These are phyloP conservation scores for Bipolaris bicolor DNA, from an alignment of 2,329 filamentous ascomycete genomes.

Conservation along the genomic window DNA sequence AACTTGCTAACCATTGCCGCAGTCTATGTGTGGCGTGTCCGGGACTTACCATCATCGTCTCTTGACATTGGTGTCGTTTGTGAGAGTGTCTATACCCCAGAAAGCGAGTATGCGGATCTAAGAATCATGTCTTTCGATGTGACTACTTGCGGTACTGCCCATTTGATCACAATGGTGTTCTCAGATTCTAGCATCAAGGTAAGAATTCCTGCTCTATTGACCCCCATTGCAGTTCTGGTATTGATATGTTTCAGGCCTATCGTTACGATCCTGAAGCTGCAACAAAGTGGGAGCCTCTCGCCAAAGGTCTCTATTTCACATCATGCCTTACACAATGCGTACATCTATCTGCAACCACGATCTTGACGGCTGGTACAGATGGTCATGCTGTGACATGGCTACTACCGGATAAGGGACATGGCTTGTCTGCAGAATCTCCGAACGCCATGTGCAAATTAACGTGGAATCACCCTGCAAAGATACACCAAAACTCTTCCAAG, in stretches of 20 bases:
- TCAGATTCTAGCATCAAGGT: constrained; percentile 82
- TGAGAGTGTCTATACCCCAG: constrained; percentile 57
- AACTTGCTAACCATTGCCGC: neutral
- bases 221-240: neutral
- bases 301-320: constrained; percentile 54
- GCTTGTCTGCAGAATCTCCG: neutral
- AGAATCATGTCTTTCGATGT: constrained; percentile 82
- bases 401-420: constrained; percentile 31
- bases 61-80: constrained; percentile 61
- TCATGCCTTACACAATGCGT: constrained; percentile 72
- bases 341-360: constrained; percentile 46
- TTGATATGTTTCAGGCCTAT: constrained; percentile 52
- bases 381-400: constrained; percentile 73
- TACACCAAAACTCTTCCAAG: constrained; percentile 87
- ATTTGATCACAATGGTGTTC: constrained; percentile 73
- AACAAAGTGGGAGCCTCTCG: constrained; percentile 46
- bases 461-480: constrained; percentile 33
- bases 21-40: constrained; percentile 81
- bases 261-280: constrained; percentile 37
- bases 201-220: constrained; percentile 16
- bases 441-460: constrained; percentile 33
- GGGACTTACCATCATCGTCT: constrained; percentile 54
- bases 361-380: constrained; percentile 80
- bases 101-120: constrained; percentile 67
- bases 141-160: constrained; percentile 37